Percentiles rank a stretch among this genome's conserved stretches.
Conservation (phyloP, 2,329 filamentous ascomycete genomes). For the Penicillium sclerotiorum region DNA sequence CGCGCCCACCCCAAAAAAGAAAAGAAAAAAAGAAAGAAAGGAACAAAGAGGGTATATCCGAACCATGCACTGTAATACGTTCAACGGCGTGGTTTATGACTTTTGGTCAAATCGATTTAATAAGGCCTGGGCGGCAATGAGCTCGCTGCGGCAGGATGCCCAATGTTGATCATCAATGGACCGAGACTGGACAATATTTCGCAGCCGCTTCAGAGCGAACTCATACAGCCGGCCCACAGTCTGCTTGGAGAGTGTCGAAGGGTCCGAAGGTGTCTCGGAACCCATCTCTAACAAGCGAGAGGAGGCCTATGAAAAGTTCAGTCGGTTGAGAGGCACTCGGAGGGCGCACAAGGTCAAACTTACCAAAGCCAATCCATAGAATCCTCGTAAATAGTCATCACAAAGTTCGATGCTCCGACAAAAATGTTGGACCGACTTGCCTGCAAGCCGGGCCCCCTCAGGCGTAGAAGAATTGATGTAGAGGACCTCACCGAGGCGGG, state of each 20-base stretch:
- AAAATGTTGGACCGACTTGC: slow-evolving; percentile 80
- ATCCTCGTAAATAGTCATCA: slow-evolving; percentile 87
- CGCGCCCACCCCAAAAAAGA: no score
- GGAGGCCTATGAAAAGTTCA: slow-evolving; percentile 28
- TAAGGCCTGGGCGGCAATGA: slow-evolving; percentile 46
- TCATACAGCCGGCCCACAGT: slow-evolving; percentile 36
- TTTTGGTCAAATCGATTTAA: slow-evolving; percentile 31
- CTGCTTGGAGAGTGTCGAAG: slow-evolving; percentile 21
- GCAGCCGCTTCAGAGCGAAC: slow-evolving; percentile 41
- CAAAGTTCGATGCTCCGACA: slow-evolving; percentile 91
- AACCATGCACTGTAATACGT: not conserved
- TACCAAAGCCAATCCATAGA: slow-evolving; percentile 86
- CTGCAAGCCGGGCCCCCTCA: slow-evolving; percentile 56
- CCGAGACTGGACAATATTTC: slow-evolving; percentile 40
- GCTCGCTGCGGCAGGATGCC: slow-evolving; percentile 40
- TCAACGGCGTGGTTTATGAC: slow-evolving; percentile 5
- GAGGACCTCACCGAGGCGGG: slow-evolving; percentile 78
- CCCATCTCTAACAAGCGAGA: slow-evolving; percentile 27
- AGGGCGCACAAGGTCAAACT: slow-evolving; percentile 25
- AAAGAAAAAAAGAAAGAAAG: not conserved
- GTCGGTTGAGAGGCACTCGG: slow-evolving; percentile 1
- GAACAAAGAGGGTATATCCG: slow-evolving; percentile 4
- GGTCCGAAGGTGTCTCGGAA: slow-evolving; percentile 6
- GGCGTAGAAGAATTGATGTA: slow-evolving; percentile 63
- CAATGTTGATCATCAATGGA: slow-evolving; percentile 32